Percentiles rank a stretch among this genome's conserved stretches.
Evolutionary conservation across 2,329 filamentous ascomycete genomes (phyloP).

Genomic region (Botryotinia globosa): DNA sequence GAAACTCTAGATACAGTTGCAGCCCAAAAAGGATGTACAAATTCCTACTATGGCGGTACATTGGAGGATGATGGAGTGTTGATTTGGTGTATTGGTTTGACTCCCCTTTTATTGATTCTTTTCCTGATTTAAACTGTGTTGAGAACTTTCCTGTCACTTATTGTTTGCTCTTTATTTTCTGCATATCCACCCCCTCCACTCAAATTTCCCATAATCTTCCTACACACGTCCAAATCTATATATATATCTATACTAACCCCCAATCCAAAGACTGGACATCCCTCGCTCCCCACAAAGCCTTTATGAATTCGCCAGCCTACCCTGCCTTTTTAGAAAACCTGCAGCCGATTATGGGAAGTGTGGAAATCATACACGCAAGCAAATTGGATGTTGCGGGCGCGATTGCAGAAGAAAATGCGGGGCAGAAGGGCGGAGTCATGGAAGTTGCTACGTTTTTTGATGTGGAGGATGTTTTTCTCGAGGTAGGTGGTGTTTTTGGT

Average conservation of each 20-base stretch:
- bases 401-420: neutral
- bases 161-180: neutral
- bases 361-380: constrained; percentile 26
- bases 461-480: constrained; percentile 5
- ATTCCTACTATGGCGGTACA: constrained; percentile 7
- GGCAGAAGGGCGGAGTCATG: neutral
- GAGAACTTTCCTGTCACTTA: neutral
- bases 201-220: neutral
- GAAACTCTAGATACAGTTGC: neutral
- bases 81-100: constrained; percentile 15
- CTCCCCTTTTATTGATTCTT: neutral
- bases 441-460: constrained; percentile 30
- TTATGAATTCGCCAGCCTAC: constrained; percentile 42
- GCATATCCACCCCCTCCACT: neutral
- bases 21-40: constrained; percentile 11
- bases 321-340: constrained; percentile 38
- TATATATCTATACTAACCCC: neutral
- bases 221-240: neutral
- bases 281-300: constrained; percentile 42
- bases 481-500: neutral
- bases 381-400: neutral
- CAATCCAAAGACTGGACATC: constrained; percentile 40
- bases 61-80: neutral
- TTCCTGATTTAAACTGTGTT: neutral
- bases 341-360: constrained; percentile 14